phyloP scores from a whole-genome alignment of 495 filamentous ascomycete genomes.

The Chaetomium tenue region DNA sequence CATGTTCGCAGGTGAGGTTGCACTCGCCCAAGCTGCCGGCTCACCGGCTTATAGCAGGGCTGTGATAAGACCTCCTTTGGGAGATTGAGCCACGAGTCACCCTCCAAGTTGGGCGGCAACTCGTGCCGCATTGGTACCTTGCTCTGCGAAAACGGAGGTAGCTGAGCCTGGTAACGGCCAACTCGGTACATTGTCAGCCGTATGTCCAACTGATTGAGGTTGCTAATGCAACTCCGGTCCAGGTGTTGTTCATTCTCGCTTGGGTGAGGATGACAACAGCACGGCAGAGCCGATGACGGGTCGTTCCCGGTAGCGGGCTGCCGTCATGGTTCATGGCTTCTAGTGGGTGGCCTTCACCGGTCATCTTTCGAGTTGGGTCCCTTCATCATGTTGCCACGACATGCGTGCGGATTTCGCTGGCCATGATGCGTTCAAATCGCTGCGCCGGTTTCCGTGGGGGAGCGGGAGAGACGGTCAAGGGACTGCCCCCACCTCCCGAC shows the following conservation, averaged over 20 bases:
- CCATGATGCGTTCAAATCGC: neutral
- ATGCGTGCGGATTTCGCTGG: neutral
- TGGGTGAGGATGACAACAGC: neutral
- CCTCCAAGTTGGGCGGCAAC: neutral
- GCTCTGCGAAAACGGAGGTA: neutral
- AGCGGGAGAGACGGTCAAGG: neutral
- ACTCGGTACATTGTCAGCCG: neutral
- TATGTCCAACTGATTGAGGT: neutral
- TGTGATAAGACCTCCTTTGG: conserved; percentile 3
- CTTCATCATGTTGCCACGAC: neutral
- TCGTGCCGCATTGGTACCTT: conserved; percentile 1
- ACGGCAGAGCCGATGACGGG: neutral
- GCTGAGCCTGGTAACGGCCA: neutral
- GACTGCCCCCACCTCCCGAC: neutral
- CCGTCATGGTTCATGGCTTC: neutral
- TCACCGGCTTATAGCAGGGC: conserved; percentile 17
- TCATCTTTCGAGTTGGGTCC: neutral
- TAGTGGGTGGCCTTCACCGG: neutral
- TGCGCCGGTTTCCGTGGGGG: neutral
- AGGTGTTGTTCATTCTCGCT: neutral
- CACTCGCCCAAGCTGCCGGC: conserved; percentile 13
- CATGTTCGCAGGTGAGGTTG: conserved; percentile 11
- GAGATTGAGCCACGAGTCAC: neutral
- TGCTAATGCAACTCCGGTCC: neutral
- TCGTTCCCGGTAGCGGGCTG: neutral